Evolutionary conservation across 352 stramenopile species (phyloP).

Genomic region (Blastocystis sp.): DNA sequence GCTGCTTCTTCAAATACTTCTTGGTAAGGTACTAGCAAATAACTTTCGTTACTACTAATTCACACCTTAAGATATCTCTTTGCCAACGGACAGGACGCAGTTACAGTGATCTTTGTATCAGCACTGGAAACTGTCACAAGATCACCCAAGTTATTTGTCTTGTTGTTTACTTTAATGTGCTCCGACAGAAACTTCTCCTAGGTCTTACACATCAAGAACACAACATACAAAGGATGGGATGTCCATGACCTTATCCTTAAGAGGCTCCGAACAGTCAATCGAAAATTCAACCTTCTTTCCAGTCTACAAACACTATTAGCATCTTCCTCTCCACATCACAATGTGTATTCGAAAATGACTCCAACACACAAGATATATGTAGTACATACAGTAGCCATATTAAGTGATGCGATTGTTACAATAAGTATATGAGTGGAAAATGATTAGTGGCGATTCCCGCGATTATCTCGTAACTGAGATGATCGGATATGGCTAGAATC

Average conservation of each 20-base stretch:
- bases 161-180: slow-evolving; percentile 97
- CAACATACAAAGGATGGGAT: slow-evolving; percentile 80
- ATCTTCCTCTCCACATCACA: background rate
- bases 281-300: slow-evolving; percentile 75
- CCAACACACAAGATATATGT: background rate
- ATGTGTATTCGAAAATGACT: background rate
- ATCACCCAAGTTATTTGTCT: slow-evolving; percentile 88
- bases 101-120: slow-evolving; percentile 90
- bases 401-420: background rate
- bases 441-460: background rate
- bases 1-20: slow-evolving; percentile 99
- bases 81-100: slow-evolving; percentile 84
- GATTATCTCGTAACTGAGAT: background rate
- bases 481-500: too few species aligned
- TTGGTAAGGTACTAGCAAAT: slow-evolving; percentile 92
- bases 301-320: background rate
- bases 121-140: slow-evolving; percentile 88
- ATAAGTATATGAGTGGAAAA: background rate
- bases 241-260: slow-evolving; percentile 98
- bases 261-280: slow-evolving; percentile 86
- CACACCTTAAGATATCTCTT: slow-evolving; percentile 83
- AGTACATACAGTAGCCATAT: slow-evolving; percentile 14
- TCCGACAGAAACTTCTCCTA: slow-evolving; percentile 97
- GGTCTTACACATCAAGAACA: background rate
- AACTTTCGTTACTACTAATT: slow-evolving; percentile 34